Evolutionary conservation across 306 rosid species (phyloP).

Genomic region (Cajanus cajan): DNA sequence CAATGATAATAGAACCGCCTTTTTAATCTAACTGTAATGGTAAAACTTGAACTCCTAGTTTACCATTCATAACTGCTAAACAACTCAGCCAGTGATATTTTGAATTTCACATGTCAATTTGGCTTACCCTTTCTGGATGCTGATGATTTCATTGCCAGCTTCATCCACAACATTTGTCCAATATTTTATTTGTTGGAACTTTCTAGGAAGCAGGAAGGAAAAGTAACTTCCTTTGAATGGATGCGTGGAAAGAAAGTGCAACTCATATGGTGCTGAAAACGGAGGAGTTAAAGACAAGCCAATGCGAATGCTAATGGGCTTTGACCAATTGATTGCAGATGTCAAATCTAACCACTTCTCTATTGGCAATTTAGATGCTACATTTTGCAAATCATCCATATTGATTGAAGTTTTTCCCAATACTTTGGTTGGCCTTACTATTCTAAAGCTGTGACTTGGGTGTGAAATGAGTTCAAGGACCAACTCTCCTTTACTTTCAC

Average conservation of each 20-base stretch:
- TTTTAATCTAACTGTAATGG: neutral
- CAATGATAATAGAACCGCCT: neutral
- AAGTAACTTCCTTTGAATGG: conserved; percentile 10
- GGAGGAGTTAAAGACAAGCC: conserved; percentile 44
- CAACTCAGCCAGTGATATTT: neutral
- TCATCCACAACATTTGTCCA: conserved; percentile 35
- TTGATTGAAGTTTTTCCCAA: conserved; percentile 38
- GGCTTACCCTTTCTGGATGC: conserved; percentile 33
- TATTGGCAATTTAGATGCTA: conserved; percentile 29
- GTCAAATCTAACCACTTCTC: conserved; percentile 47
- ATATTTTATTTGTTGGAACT: conserved; percentile 14
- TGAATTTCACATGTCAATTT: neutral
- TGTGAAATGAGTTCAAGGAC: conserved; percentile 35
- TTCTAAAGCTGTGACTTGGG: conserved; percentile 21
- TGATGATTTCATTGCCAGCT: conserved; percentile 29
- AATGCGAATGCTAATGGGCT: conserved; percentile 31
- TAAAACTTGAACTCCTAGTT: neutral
- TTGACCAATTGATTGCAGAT: neutral
- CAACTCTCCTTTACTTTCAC: conserved; percentile 41
- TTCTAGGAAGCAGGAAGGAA: conserved; percentile 19
- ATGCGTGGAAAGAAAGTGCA: conserved; percentile 25
- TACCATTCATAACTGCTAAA: neutral
- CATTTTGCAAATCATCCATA: conserved; percentile 27
- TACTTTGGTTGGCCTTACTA: conserved; percentile 20
- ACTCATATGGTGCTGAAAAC: conserved; percentile 31